Evolutionary conservation across 148 eudicot genomes (phyloP), one percentile per base, ranked within the genome.

Genomic region (Spergularia marina): DNA sequence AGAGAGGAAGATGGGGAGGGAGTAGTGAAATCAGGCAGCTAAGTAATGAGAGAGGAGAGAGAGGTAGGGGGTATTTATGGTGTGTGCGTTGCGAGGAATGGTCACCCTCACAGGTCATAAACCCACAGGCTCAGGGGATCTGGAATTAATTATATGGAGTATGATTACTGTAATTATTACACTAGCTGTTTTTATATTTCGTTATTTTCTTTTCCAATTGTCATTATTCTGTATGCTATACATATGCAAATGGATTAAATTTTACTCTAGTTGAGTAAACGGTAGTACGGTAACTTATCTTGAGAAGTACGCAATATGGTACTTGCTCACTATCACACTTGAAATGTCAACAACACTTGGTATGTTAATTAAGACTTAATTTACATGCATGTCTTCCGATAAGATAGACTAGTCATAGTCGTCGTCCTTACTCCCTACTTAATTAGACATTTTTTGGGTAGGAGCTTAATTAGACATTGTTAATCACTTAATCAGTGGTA

Each of bases 11-110:
- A 58, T n/a, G 55, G 70, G 53, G 63, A 53, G 47, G 12, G 12
- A 52, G 68, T 51, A 39, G 13, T 44, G 77, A 68, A 25, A 4
- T 36, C 10, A 53, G 49, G 49, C 3, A 30, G 36, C 36, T 30
- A 30, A 25, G 53, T 36, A 58, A 53, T 36, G 47, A 41, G 25
- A 10, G 49, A 56, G 60, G 57, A 70, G 23, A 34, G 36, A 13
- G 71, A 68, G 11, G 71, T 16, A 49, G 30, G 74, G 74, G 51
- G 78, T 80, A 80, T 80, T 80, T 80, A 69, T 63, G 87, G 87
- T 47, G 52, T 39, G 70, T 17, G 17, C 47, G 13, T 18, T 59
- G 53, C 56, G 51, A 70, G 59, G 57, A 51, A 70, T 30, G 68
- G 34, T 51, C 13, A 49, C 41, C 10, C 12, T 20, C 11, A 16